Conservation (phyloP, 768 basidiomycete genomes). For the Crucibulum laeve region DNA sequence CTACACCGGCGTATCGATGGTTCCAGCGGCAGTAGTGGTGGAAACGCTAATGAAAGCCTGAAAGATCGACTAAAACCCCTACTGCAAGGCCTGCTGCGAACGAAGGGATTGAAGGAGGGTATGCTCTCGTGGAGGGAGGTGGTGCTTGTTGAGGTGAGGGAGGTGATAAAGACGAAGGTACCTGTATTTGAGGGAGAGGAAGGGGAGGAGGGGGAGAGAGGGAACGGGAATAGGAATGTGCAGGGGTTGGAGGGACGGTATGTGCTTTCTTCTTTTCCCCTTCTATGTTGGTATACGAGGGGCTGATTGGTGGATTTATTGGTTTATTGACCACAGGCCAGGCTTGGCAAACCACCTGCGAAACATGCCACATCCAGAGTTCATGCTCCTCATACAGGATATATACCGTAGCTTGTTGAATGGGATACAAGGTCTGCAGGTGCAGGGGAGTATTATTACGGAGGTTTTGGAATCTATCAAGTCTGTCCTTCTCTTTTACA, state of each 20-base stretch:
- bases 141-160: conserved; percentile 56
- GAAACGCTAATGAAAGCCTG: conserved; percentile 37
- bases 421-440: conserved; percentile 64
- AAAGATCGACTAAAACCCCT: conserved; percentile 68
- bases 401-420: conserved; percentile 62
- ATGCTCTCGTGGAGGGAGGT: conserved; percentile 67
- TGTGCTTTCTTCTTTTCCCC: conserved; percentile 3
- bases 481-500: conserved; percentile 12
- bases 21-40: conserved; percentile 2
- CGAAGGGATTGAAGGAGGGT: conserved; percentile 66
- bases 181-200: conserved; percentile 57
- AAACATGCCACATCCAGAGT: conserved; percentile 64
- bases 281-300: neutral
- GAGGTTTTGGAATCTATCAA: conserved; percentile 50
- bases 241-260: conserved; percentile 2
- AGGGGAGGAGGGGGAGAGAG: conserved; percentile 48
- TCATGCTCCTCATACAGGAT: conserved; percentile 52
- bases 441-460: conserved; percentile 52
- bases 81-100: conserved; percentile 72
- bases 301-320: neutral
- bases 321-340: conserved; percentile 22
- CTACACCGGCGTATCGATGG: conserved; percentile 42
- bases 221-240: conserved; percentile 12
- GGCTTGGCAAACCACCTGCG: conserved; percentile 55
- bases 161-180: conserved; percentile 57